These are phyloP conservation scores for Aspergillus sp. DNA, from an alignment of 2,329 filamentous ascomycete genomes.

Conservation along the genomic window DNA sequence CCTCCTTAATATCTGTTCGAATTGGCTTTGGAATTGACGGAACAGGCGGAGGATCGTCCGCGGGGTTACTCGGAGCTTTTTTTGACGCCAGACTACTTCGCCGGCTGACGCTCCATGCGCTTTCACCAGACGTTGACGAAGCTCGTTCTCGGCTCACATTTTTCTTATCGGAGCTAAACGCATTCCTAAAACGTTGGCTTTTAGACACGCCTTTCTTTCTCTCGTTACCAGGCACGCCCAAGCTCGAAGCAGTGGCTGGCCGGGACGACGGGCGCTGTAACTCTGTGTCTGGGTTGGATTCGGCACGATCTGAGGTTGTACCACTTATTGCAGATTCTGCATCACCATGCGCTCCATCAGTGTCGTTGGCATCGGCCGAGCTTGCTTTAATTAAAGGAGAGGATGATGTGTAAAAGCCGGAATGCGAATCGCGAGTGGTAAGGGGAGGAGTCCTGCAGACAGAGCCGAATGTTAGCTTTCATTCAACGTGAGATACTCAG, in stretches of 20 bases:
- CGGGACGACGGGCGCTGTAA: slow-evolving; percentile 27
- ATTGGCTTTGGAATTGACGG: slow-evolving; percentile 27
- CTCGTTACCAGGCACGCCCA: slow-evolving; percentile 34
- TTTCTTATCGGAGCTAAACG: slow-evolving; percentile 62
- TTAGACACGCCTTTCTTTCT: slow-evolving; percentile 67
- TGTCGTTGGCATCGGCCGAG: slow-evolving; percentile 44
- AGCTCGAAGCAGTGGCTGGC: slow-evolving; percentile 24
- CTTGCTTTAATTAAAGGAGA: slow-evolving; percentile 65
- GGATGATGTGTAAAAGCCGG: slow-evolving; percentile 67
- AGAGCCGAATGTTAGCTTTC: slow-evolving; percentile 24
- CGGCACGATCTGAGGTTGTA: slow-evolving; percentile 30
- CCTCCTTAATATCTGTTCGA: slow-evolving; percentile 30
- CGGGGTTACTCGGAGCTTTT: slow-evolving; percentile 24
- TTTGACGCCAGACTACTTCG: slow-evolving; percentile 37
- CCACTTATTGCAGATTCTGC: slow-evolving; percentile 29
- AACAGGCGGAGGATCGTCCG: slow-evolving; percentile 34
- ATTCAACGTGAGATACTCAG: neutral
- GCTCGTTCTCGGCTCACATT: slow-evolving; percentile 49
- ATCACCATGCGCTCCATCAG: slow-evolving; percentile 28
- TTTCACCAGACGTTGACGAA: slow-evolving; percentile 41
- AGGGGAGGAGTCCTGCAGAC: slow-evolving; percentile 46
- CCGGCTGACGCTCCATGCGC: slow-evolving; percentile 39
- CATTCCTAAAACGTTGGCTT: slow-evolving; percentile 68
- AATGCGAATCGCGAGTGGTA: slow-evolving; percentile 63
- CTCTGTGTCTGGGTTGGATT: slow-evolving; percentile 45